phyloP scores from a whole-genome alignment of 2,329 filamentous ascomycete genomes.

The Diaporthe helianthi region DNA sequence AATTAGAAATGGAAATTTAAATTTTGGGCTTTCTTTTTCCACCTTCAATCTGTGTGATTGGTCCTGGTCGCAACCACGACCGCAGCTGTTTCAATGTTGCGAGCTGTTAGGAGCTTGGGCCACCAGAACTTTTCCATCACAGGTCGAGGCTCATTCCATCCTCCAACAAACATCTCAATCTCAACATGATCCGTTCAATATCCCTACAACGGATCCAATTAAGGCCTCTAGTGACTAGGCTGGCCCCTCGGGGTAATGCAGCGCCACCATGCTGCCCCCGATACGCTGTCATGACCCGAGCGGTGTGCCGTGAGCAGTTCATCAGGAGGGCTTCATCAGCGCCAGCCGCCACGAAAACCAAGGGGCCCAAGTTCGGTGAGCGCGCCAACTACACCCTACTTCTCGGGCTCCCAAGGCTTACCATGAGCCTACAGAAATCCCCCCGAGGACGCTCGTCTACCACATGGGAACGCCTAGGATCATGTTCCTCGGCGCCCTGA shows the following conservation, averaged over 20 bases:
- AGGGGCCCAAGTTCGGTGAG: constrained; percentile 16
- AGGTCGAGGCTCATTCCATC: background rate
- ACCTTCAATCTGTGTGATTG: background rate
- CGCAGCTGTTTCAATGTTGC: too few relatives aligned
- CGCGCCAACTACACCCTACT: background rate
- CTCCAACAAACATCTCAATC: background rate
- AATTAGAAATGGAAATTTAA: background rate
- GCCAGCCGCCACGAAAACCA: constrained; percentile 22
- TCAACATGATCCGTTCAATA: constrained; percentile 30
- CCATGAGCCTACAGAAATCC: constrained; percentile 32
- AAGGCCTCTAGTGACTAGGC: background rate
- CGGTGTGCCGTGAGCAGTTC: constrained; percentile 18
- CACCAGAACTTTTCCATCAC: constrained; percentile 15
- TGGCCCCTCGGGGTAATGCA: background rate
- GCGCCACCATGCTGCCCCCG: constrained; percentile 3
- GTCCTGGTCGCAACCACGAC: background rate
- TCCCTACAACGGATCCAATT: background rate
- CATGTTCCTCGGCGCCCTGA: constrained; percentile 73
- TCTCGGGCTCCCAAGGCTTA: background rate
- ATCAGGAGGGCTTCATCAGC: constrained; percentile 26
- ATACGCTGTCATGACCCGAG: background rate
- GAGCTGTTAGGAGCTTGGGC: constrained; percentile 26
- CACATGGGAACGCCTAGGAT: constrained; percentile 74
- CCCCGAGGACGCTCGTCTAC: constrained; percentile 67
- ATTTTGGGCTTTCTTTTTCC: background rate